Evolutionary conservation across 1,284 basidiomycete species (phyloP), one percentile per base, ranked within the genome.

Genomic region (Moesziomyces sp.): DNA sequence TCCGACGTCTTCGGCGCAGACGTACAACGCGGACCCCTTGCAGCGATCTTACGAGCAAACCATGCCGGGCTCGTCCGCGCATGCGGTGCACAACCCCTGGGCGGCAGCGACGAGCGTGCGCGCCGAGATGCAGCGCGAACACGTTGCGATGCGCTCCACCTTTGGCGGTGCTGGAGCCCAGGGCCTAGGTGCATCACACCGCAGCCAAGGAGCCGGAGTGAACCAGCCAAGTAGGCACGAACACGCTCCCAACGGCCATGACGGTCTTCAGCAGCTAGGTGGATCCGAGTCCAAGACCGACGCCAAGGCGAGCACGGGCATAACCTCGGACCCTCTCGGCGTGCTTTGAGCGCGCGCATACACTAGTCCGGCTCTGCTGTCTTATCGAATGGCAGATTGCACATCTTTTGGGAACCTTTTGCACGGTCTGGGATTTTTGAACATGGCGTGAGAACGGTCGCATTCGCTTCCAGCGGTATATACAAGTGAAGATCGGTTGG

Each of bases 61-160:
- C 13, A 38, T 33, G 19, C 28, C 51, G 40, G 23, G 43, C 14
- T 19, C 53, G n/a, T 8, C 51, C 6, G 44, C 23, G 16, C 54
- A 48, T 11, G 28, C 50, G 16, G 57, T 28, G 33, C 49, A 64
- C 58, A 74, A 74, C 47, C 71, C 71, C 16, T 74, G 71, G 71
- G 65, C 66, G 0, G 56, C 56, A 7, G 54, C 60, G 18, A 52
- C 58, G 9, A 46, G 46, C 24, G 42, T 65, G 48, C 57, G 66
- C 10, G 58, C 51, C 49, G 71, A 74, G 44, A 74, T 74, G 71
- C 61, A 69, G 45, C 61, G 61, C 23, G 61, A 74, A 23, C 71
- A 69, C 23, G 61, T 55, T n/a, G 59, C 61, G 18, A 65, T 74
- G 65, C 65, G 61, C 4, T 16, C 57, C 7, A 40, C 59, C 2